Percentiles rank a stretch among this genome's conserved stretches.
These are phyloP conservation scores for Lichtheimia ramosa DNA, from an alignment of 371 early-diverging fungal genomes.

Conservation along the genomic window DNA sequence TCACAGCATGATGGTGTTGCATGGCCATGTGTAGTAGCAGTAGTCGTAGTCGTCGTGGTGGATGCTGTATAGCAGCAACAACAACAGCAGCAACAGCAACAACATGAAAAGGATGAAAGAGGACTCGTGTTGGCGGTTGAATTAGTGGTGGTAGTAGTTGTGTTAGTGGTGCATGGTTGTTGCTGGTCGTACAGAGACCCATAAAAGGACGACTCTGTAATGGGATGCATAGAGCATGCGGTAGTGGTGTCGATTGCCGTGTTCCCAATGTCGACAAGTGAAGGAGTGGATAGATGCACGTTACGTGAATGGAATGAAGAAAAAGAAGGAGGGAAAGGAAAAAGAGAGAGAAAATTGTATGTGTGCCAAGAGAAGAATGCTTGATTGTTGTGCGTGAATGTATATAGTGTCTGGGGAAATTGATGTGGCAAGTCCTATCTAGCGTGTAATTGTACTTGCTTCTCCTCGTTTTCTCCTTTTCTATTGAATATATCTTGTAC, in stretches of 20 bases:
- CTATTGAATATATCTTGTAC: too few relatives aligned
- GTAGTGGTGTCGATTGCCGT: not conserved
- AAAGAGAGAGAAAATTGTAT: not conserved
- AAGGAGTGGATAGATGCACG: not conserved
- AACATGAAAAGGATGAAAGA: not conserved
- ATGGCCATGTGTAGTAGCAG: not conserved
- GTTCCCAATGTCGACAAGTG: not conserved
- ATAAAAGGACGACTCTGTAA: constrained; percentile 2
- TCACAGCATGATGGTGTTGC: not conserved
- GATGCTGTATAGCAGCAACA: not conserved
- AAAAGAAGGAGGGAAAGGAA: not conserved
- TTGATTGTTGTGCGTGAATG: not conserved
- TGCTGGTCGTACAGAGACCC: constrained; percentile 4
- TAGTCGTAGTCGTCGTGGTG: not conserved
- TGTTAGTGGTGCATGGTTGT: not conserved
- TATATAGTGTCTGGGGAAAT: not conserved
- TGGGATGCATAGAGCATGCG: constrained; percentile 1
- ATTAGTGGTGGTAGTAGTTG: too few relatives aligned
- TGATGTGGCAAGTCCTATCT: not conserved
- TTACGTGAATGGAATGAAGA: not conserved
- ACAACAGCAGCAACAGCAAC: constrained; percentile 7
- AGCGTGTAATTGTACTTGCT: not conserved
- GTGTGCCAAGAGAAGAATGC: not conserved
- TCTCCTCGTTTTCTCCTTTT: constrained; percentile 1
- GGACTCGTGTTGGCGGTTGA: too few relatives aligned